phyloP scores from a whole-genome alignment of 352 stramenopile species.

The Phytophthora brassicae region DNA sequence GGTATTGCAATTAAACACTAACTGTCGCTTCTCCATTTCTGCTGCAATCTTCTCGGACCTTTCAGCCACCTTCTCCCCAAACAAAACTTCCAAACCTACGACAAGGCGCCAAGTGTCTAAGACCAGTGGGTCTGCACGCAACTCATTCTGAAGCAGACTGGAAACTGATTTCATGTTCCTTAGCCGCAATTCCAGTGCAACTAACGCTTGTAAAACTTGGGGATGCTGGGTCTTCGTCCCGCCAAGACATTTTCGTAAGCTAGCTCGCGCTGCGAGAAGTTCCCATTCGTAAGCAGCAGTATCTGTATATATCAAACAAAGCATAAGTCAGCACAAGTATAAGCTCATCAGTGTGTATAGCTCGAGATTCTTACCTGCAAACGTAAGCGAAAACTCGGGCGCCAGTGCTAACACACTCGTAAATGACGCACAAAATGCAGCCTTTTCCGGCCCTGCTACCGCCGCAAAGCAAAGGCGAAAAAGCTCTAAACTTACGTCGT shows the following conservation, averaged over 20 bases:
- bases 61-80: conserved; percentile 34
- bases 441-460: conserved; percentile 30
- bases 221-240: conserved; percentile 34
- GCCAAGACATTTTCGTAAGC: conserved; percentile 35
- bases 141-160: conserved; percentile 32
- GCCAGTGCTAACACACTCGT: conserved; percentile 34
- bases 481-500: conserved; percentile 34
- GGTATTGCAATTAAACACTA: conserved; percentile 36
- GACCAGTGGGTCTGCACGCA: conserved; percentile 38
- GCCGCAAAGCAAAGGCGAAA: conserved; percentile 43
- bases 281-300: conserved; percentile 50
- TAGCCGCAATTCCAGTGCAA: conserved; percentile 42
- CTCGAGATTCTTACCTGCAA: conserved; percentile 37
- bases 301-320: conserved; percentile 22
- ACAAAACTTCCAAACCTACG: conserved; percentile 54
- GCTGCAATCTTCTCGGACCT: conserved; percentile 29
- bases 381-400: conserved; percentile 44
- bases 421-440: conserved; percentile 38
- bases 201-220: conserved; percentile 38
- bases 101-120: conserved; percentile 53
- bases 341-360: too few relatives aligned
- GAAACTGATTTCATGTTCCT: conserved; percentile 48
- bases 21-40: conserved; percentile 38
- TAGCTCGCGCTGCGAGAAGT: conserved; percentile 39
- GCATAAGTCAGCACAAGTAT: background rate